These are phyloP conservation scores for Posidonia australis DNA, from an alignment of 106 monocot genomes.

Conservation along the genomic window DNA sequence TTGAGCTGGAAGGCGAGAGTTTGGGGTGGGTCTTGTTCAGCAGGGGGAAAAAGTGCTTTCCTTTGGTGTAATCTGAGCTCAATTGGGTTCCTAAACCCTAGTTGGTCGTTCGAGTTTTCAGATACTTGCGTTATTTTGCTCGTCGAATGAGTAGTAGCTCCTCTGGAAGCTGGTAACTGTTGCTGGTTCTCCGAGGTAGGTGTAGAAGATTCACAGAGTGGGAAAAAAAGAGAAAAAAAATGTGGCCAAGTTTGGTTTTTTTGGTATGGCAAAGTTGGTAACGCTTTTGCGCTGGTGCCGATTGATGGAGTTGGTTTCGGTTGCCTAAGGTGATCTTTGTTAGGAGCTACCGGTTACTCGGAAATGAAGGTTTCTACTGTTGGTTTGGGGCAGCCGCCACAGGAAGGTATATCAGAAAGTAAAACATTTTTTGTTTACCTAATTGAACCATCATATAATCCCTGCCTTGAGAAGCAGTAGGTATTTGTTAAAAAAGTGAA, in stretches of 20 bases:
- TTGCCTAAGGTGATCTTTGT: background rate
- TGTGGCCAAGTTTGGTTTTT: background rate
- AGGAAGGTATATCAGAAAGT: conserved; percentile 34
- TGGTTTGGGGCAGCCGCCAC: conserved; percentile 30
- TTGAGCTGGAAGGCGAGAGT: background rate
- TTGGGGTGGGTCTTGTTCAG: background rate
- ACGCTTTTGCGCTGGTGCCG: background rate
- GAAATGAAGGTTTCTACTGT: conserved; percentile 55
- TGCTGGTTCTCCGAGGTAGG: no score
- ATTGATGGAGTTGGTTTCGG: background rate
- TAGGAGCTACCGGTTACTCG: background rate
- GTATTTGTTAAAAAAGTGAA: background rate
- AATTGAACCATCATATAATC: background rate
- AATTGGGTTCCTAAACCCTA: background rate
- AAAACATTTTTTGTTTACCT: background rate
- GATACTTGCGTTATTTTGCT: background rate
- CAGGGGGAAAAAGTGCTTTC: background rate
- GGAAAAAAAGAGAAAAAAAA: background rate
- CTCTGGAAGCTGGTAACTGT: no score
- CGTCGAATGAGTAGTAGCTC: no score
- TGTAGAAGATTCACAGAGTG: background rate
- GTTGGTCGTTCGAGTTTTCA: background rate
- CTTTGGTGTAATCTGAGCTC: background rate
- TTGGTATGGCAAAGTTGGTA: background rate
- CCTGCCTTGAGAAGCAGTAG: background rate